These are phyloP conservation scores for Helotiales sp. DNA, from an alignment of 2,329 filamentous ascomycete genomes.

Conservation along the genomic window DNA sequence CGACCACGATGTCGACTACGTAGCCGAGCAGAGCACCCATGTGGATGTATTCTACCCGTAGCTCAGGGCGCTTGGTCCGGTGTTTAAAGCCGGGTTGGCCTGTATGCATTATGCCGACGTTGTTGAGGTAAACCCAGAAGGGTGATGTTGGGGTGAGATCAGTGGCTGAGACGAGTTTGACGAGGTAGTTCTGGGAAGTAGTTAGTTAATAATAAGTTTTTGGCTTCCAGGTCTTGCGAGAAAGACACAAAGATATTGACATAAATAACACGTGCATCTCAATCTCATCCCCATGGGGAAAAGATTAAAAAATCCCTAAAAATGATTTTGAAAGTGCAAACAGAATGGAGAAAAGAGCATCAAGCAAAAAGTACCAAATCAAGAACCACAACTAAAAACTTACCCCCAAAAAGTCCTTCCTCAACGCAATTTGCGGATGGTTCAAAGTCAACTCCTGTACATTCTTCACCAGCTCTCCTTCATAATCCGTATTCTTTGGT, in stretches of 20 bases:
- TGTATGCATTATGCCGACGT: slow-evolving; percentile 86
- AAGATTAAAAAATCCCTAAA: no score
- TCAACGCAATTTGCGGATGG: slow-evolving; percentile 74
- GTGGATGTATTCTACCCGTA: slow-evolving; percentile 82
- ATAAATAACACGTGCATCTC: neutral
- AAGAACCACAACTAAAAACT: slow-evolving; percentile 35
- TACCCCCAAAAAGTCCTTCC: slow-evolving; percentile 71
- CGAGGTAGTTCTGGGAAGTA: slow-evolving; percentile 69
- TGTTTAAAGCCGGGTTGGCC: slow-evolving; percentile 69
- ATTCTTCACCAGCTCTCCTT: slow-evolving; percentile 67
- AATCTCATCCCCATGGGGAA: neutral
- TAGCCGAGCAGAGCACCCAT: slow-evolving; percentile 74
- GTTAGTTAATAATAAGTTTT: neutral
- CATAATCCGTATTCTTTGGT: slow-evolving; percentile 65
- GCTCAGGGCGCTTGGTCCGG: slow-evolving; percentile 49
- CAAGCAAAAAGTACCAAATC: neutral
- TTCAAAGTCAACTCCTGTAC: slow-evolving; percentile 60
- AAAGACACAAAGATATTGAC: neutral
- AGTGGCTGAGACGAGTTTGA: slow-evolving; percentile 75
- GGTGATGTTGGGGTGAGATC: slow-evolving; percentile 63
- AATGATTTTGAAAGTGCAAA: no score
- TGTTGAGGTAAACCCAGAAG: slow-evolving; percentile 84
- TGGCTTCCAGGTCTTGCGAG: neutral
- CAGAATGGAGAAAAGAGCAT: neutral
- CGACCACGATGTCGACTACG: slow-evolving; percentile 78